Base-by-base conservation (phyloP, 768 basidiomycete genomes). In the Leucogyrophana mollusca region DNA sequence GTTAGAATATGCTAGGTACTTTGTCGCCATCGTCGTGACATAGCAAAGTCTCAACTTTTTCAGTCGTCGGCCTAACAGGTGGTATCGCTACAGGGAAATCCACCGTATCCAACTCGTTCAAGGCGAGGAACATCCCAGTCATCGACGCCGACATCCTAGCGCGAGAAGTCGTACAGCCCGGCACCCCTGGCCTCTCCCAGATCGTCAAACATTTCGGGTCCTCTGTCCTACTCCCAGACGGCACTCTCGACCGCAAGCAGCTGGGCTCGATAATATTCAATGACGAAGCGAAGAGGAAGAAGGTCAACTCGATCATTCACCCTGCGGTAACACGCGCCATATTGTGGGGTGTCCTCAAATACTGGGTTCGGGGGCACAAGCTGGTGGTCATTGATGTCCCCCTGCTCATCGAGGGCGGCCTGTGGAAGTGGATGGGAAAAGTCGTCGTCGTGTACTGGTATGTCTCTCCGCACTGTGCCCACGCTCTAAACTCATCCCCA, bases 81-180 rank as follows among this genome's bases (percentile, higher is more conserved):
- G 92, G 94, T 2, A 97, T 99, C 47, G 91, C 94, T 17, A 94
- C 93, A 6, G 94, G 95, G 43, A 99, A 99, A 70, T 96, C 94
- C 0, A 89, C 93, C 10, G 96, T 94, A 9, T 90, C 94, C 0
- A 66, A 69, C 6, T 73, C 94, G 34, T 73, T 98, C 27, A 76
- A 77, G 42, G 70, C 74, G 0, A 83, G 83, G 54, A 57, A 65
- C 23, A 69, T 98, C 23, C 90, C 92, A n/a, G 71, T 98, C 55
- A 78, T 98, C 56, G 96, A 99, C 61, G 94, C 95, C 2, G 95
- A 98, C 73, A 52, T 90, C 13, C 76, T 98, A 40, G 91, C 94
- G 3, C 85, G 94, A 32, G 69, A 83, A 55, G 93, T 89, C 46
- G 88, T 97, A 46, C 77, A 81, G 49, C 94, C 94, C 2, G 90